Base-by-base conservation (phyloP, 139 green algal genomes). In the Spirogloea muscicola region DNA sequence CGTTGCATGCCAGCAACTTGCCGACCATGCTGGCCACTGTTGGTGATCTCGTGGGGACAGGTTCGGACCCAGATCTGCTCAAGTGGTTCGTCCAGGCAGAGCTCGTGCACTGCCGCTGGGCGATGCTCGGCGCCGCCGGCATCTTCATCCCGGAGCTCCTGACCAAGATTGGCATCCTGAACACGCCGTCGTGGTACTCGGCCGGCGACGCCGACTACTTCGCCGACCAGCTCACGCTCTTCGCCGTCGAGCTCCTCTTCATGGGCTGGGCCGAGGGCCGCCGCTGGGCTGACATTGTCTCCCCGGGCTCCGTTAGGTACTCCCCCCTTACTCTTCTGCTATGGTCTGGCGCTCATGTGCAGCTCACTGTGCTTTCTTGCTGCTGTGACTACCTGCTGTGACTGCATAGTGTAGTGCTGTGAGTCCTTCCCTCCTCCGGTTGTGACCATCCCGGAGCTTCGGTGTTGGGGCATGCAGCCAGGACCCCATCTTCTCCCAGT, bases 1-100 rank as follows among this genome's bases (percentile, higher is more conserved):
- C n/a, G n/a, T n/a, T n/a, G n/a, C n/a, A n/a, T n/a, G n/a, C n/a
- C 13, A 27, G 59, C 40, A 68, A 7, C 55, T 27, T 51, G 59
- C 55, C 51, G 9, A 7, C 13, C 18, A 57, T 68, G 6, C 5
- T n/a, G 59, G 6, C 13, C 55, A 68, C 40, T 18, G 40, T 55
- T n/a, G 21, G 6, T 68, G 51, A 57, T 55, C 29, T 68, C 10
- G 29, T 51, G 9, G 3, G 6, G 72, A 40, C 72, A 83, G 40
- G 41, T 3, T 72, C 63, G 5, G 81, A 82, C 25, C 49, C 57
- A 21, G 71, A 83, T 34, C 49, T 74, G 27, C 66, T 86, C 16
- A 71, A 79, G 57, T 87, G 83, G 83, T 81, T 82, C 44, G 49
- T 63, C 3, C 83, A 88, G 80, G 82, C 84, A 18, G 84, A 88